Evolutionary conservation across 2,329 filamentous ascomycete species (phyloP).

Genomic region (Colletotrichum viniferum): DNA sequence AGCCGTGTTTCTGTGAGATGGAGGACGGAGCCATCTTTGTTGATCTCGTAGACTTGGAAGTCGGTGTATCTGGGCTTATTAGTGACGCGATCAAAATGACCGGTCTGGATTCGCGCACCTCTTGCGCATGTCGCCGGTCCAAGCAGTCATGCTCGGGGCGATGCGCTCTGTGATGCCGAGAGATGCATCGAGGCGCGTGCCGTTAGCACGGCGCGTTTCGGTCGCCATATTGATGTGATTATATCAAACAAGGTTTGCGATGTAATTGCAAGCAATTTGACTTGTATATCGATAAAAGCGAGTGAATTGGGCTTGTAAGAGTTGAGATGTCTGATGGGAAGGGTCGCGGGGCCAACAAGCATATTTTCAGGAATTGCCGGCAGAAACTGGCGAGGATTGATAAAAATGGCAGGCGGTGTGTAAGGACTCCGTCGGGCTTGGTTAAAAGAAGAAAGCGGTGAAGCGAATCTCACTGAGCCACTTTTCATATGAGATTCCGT

Average conservation of each 20-base stretch:
- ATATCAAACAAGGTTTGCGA: neutral
- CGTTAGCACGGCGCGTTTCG: slow-evolving; percentile 11
- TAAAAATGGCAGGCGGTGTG: slow-evolving; percentile 6
- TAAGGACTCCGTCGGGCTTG: accelerated
- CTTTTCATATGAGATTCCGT: neutral
- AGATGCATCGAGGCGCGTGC: slow-evolving; percentile 17
- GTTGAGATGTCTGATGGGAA: neutral
- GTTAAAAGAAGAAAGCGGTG: neutral
- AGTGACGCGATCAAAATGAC: neutral
- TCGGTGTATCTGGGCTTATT: slow-evolving; percentile 72
- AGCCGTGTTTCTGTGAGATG: slow-evolving; percentile 57
- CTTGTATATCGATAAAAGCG: neutral
- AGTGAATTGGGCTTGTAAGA: neutral
- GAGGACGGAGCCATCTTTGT: slow-evolving; percentile 74
- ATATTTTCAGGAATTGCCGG: slow-evolving; percentile 18
- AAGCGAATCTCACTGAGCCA: neutral
- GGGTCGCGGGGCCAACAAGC: slow-evolving; percentile 1
- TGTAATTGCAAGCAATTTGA: neutral
- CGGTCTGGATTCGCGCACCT: neutral
- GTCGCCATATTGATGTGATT: neutral
- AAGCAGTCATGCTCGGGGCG: slow-evolving; percentile 20
- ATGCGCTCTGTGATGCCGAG: slow-evolving; percentile 24
- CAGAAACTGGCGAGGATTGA: neutral
- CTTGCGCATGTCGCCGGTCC: slow-evolving; percentile 23
- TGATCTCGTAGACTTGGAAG: slow-evolving; percentile 90